phyloP scores from a whole-genome alignment of 495 filamentous ascomycete genomes.

The Xylaria intraflava region DNA sequence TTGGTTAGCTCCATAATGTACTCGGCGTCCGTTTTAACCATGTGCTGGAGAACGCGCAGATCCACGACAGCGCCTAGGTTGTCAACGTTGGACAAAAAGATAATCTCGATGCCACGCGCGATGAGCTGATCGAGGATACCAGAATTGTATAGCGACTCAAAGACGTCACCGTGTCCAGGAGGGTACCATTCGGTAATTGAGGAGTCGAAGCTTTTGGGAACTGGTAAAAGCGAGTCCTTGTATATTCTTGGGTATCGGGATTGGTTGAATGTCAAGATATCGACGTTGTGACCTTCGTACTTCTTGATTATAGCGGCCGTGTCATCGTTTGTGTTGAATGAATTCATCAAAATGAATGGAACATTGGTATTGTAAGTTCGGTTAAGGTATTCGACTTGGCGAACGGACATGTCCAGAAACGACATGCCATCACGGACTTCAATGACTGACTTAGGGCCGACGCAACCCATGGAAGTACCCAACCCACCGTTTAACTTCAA shows the following conservation, averaged over 20 bases:
- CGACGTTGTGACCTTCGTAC: conserved; percentile 99
- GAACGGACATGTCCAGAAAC: conserved; percentile 97
- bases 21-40: conserved; percentile 90
- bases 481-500: conserved; percentile 99
- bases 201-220: conserved; percentile 83
- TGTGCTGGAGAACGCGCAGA: conserved; percentile 95
- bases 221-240: conserved; percentile 96
- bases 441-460: conserved; percentile 98
- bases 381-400: conserved; percentile 99
- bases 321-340: conserved; percentile 99
- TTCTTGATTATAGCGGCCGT: conserved; percentile 99
- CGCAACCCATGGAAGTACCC: conserved; percentile 99
- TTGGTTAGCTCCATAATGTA: conserved; percentile 99
- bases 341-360: conserved; percentile 99
- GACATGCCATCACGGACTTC: conserved; percentile 99
- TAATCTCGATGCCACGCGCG: conserved; percentile 87
- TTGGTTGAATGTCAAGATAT: conserved; percentile 99
- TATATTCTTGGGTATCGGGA: conserved; percentile 94
- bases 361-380: conserved; percentile 95
- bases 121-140: conserved; percentile 95
- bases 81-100: conserved; percentile 99
- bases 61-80: conserved; percentile 98
- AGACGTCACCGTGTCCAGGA: conserved; percentile 98
- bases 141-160: conserved; percentile 99
- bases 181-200: conserved; percentile 97